phyloP scores from a whole-genome alignment of 2,329 filamentous ascomycete genomes.

The Geosmithia putterillii region DNA sequence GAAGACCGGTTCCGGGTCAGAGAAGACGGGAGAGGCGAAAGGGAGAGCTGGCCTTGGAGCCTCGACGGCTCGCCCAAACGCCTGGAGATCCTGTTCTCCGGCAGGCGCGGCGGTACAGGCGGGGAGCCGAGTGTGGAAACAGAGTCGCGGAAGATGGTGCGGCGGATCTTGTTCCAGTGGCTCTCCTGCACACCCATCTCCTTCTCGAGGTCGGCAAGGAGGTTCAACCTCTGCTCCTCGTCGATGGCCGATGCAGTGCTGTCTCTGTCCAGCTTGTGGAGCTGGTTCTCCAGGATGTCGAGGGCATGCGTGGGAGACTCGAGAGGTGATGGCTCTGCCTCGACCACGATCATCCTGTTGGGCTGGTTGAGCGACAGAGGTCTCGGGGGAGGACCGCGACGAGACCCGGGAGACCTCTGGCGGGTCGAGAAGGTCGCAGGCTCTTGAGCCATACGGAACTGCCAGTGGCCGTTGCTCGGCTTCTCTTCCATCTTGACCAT shows the following conservation, averaged over 20 bases:
- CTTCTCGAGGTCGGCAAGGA: constrained; percentile 46
- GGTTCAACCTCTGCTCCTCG: constrained; percentile 28
- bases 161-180: constrained; percentile 46
- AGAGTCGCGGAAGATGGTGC: constrained; percentile 35
- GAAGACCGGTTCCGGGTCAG: background rate
- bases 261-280: constrained; percentile 33
- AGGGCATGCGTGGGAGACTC: constrained; percentile 39
- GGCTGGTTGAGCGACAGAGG: constrained; percentile 37
- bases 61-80: background rate
- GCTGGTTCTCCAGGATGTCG: constrained; percentile 36
- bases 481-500: background rate
- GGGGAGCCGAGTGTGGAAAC: constrained; percentile 29
- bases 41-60: background rate
- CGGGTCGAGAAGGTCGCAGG: constrained; percentile 47
- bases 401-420: constrained; percentile 26
- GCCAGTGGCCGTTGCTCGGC: constrained; percentile 23
- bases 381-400: constrained; percentile 43
- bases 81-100: background rate
- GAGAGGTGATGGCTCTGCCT: constrained; percentile 36
- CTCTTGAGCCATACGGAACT: constrained; percentile 45
- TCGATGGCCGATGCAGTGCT: constrained; percentile 20
- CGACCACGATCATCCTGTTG: constrained; percentile 28
- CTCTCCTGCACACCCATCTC: constrained; percentile 50
- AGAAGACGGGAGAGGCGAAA: background rate
- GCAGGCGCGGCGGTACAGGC: background rate